phyloP scores from a whole-genome alignment of 1,284 basidiomycete genomes.

The Ustilago esculenta region DNA sequence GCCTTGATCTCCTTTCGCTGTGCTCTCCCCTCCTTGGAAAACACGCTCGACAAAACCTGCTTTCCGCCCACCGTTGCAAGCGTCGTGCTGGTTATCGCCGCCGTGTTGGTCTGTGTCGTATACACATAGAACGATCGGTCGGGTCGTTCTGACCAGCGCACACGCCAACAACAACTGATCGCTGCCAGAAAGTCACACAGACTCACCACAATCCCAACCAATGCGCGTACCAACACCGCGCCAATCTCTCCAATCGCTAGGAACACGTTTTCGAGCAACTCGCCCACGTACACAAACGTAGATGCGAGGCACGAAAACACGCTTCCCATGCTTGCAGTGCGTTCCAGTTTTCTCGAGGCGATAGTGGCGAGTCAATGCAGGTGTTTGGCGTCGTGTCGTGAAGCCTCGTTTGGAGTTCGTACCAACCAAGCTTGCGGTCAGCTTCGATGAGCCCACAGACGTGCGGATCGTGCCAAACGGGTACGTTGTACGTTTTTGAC shows the following conservation, averaged over 20 bases:
- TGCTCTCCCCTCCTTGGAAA: constrained; percentile 34
- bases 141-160: constrained; percentile 52
- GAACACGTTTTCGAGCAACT: constrained; percentile 46
- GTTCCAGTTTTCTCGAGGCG: not conserved
- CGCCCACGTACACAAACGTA: constrained; percentile 46
- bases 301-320: constrained; percentile 54
- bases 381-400: too few species aligned
- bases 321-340: constrained; percentile 37
- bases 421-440: too few species aligned
- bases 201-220: constrained; percentile 52
- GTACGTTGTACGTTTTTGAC: too few species aligned
- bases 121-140: constrained; percentile 41
- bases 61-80: constrained; percentile 29
- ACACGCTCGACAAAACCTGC: constrained; percentile 32
- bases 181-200: constrained; percentile 58
- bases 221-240: constrained; percentile 41
- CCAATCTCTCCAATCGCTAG: constrained; percentile 54
- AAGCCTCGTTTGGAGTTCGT: too few species aligned
- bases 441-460: too few species aligned
- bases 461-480: too few species aligned
- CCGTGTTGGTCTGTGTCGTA: not conserved
- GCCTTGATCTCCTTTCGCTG: constrained; percentile 47
- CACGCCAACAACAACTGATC: constrained; percentile 54
- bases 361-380: too few species aligned
- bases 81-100: not conserved